Evolutionary conservation across 345 rosid species (phyloP).

Genomic region (Arabidopsis suecica): DNA sequence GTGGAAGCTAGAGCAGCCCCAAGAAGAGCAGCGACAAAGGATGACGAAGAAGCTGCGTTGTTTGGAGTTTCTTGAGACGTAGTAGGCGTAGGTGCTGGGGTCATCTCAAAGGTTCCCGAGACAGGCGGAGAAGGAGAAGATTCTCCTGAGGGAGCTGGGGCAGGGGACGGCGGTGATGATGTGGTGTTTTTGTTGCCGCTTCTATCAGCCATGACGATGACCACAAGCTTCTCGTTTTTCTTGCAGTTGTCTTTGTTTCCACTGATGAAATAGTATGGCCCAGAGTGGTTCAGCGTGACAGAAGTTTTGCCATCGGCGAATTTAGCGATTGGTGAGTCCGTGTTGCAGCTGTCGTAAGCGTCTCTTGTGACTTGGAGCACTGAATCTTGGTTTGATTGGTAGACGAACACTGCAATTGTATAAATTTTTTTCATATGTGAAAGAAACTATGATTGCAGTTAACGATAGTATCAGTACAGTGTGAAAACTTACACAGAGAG

Average conservation of each 20-base stretch:
- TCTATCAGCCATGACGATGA: conserved; percentile 74
- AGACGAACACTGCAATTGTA: conserved; percentile 61
- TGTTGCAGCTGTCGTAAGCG: conserved; percentile 64
- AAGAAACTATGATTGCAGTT: neutral
- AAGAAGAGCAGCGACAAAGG: conserved; percentile 54
- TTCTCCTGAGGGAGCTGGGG: conserved; percentile 63
- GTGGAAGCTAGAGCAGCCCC: conserved; percentile 54
- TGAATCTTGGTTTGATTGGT: conserved; percentile 63
- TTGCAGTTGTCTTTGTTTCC: conserved; percentile 73
- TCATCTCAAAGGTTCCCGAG: conserved; percentile 43
- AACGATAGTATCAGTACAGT: neutral
- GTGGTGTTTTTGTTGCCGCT: conserved; percentile 46
- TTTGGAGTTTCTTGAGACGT: conserved; percentile 44
- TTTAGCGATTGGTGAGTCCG: conserved; percentile 47
- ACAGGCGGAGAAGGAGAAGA: conserved; percentile 60
- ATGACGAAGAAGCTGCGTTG: conserved; percentile 51
- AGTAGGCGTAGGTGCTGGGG: conserved; percentile 61
- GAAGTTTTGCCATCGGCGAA: conserved; percentile 62
- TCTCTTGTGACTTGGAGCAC: conserved; percentile 68
- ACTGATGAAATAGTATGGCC: conserved; percentile 76
- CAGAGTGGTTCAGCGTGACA: conserved; percentile 59
- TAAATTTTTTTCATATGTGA: conserved; percentile 1
- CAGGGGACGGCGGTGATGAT: conserved; percentile 46
- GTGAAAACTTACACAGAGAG: conserved; percentile 63
- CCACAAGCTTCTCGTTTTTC: conserved; percentile 66